Conservation (phyloP, 495 filamentous ascomycete species). For the Neurospora pannonica region DNA sequence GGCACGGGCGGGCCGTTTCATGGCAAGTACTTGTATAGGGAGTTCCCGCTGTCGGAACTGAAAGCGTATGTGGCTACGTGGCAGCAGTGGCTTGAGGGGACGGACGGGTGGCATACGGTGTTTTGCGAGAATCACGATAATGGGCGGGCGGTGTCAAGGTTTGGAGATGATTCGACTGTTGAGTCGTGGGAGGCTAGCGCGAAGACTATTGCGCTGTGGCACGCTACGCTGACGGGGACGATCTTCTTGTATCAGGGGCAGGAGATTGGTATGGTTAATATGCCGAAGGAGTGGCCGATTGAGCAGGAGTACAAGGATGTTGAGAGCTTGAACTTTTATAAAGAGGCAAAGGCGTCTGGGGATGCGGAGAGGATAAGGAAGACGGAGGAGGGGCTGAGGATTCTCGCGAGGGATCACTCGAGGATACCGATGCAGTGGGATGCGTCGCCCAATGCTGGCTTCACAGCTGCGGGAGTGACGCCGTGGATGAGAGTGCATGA, state of each 20-base stretch:
- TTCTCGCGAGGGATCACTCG: constrained; percentile 51
- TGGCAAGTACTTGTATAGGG: constrained; percentile 8
- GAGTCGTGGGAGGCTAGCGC: constrained; percentile 37
- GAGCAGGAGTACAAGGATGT: constrained; percentile 56
- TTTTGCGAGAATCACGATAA: constrained; percentile 64
- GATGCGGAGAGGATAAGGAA: constrained; percentile 26
- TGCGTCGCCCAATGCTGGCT: constrained; percentile 41
- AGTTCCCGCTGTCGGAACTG: constrained; percentile 39
- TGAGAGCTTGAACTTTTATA: constrained; percentile 51
- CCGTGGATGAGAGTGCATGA: constrained; percentile 50
- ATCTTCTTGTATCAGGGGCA: constrained; percentile 64
- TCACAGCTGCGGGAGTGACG: constrained; percentile 21
- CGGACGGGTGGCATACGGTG: constrained; percentile 58
- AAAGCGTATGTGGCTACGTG: constrained; percentile 45
- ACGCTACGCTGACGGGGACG: constrained; percentile 27
- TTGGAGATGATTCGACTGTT: constrained; percentile 35
- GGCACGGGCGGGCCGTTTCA: constrained; percentile 34
- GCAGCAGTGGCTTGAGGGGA: constrained; percentile 51
- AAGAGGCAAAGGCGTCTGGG: constrained; percentile 20
- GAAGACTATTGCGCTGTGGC: constrained; percentile 55
- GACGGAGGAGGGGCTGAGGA: constrained; percentile 31
- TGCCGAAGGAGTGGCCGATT: constrained; percentile 49
- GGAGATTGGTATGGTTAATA: constrained; percentile 60
- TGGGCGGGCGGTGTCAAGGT: constrained; percentile 50
- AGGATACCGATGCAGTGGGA: constrained; percentile 57